Percentiles rank a stretch among this genome's conserved stretches.
Conservation (phyloP, 2,329 filamentous ascomycete genomes). For the Penicillium sp. region DNA sequence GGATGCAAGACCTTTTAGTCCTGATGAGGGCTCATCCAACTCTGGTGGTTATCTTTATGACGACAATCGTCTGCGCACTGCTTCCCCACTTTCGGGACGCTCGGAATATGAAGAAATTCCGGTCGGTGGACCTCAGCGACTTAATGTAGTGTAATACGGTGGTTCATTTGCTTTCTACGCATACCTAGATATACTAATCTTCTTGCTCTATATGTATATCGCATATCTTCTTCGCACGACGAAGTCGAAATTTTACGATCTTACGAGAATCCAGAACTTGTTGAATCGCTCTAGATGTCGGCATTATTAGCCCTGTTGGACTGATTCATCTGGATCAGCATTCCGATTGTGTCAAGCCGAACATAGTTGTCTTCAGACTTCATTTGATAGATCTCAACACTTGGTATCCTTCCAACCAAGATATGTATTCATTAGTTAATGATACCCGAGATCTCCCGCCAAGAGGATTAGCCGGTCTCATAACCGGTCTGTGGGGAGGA, state of each 20-base stretch:
- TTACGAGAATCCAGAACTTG: slow-evolving; percentile 2
- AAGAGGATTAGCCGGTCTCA: slow-evolving; percentile 18
- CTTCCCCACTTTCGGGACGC: slow-evolving; percentile 12
- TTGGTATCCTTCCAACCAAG: not conserved
- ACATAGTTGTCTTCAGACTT: no score
- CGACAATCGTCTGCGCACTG: slow-evolving; percentile 9
- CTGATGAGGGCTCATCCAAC: slow-evolving; percentile 14
- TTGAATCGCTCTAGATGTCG: slow-evolving; percentile 3
- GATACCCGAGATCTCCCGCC: slow-evolving; percentile 27
- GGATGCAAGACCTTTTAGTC: slow-evolving; percentile 10
- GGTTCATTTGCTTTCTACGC: not conserved
- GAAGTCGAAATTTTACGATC: slow-evolving; percentile 1
- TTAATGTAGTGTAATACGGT: slow-evolving; percentile 16
- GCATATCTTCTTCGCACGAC: slow-evolving; percentile 1
- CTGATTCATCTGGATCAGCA: not conserved
- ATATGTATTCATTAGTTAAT: slow-evolving; percentile 16
- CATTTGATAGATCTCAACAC: not conserved
- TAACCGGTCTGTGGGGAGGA: not conserved
- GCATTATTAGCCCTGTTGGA: not conserved
- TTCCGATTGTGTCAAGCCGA: no score
- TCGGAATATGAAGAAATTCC: slow-evolving; percentile 13
- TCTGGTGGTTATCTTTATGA: slow-evolving; percentile 12
- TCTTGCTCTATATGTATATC: slow-evolving; percentile 4
- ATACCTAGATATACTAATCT: slow-evolving; percentile 17
- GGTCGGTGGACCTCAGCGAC: slow-evolving; percentile 8